phyloP scores from a whole-genome alignment of 2,329 filamentous ascomycete species.

The Fusarium guadeloupense region DNA sequence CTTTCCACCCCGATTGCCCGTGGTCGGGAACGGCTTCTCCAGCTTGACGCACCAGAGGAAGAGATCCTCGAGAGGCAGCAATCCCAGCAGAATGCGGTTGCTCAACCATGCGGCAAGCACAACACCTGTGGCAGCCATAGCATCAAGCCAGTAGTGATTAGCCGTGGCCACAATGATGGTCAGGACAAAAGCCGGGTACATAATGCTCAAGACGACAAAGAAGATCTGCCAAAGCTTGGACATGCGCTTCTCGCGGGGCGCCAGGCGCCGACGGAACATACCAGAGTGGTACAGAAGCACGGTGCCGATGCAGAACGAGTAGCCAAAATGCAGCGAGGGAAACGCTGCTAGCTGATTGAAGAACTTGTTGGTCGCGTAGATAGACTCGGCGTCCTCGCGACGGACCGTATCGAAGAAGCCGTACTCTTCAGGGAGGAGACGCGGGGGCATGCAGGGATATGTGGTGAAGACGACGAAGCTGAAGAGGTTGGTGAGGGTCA shows the following conservation, averaged over 20 bases:
- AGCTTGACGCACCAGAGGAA: constrained; percentile 70
- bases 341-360: constrained; percentile 68
- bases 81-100: constrained; percentile 63
- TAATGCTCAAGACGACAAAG: constrained; percentile 53
- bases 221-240: constrained; percentile 43
- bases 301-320: constrained; percentile 63
- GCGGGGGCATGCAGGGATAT: constrained; percentile 67
- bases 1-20: constrained; percentile 42
- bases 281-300: constrained; percentile 63
- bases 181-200: constrained; percentile 63
- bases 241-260: constrained; percentile 43
- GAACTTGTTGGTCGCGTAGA: constrained; percentile 70
- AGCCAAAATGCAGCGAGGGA: constrained; percentile 66
- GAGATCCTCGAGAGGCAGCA: constrained; percentile 72
- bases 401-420: constrained; percentile 68
- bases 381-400: constrained; percentile 56
- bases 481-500: constrained; percentile 63
- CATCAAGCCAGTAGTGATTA: constrained; percentile 73
- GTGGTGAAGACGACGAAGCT: constrained; percentile 64
- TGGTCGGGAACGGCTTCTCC: constrained; percentile 69
- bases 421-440: constrained; percentile 63
- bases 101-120: constrained; percentile 67
- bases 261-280: constrained; percentile 50
- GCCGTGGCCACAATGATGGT: constrained; percentile 68
- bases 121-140: constrained; percentile 69